These are phyloP conservation scores for Coemansia sp. DNA, from an alignment of 192 early-diverging fungal species.

Conservation along the genomic window DNA sequence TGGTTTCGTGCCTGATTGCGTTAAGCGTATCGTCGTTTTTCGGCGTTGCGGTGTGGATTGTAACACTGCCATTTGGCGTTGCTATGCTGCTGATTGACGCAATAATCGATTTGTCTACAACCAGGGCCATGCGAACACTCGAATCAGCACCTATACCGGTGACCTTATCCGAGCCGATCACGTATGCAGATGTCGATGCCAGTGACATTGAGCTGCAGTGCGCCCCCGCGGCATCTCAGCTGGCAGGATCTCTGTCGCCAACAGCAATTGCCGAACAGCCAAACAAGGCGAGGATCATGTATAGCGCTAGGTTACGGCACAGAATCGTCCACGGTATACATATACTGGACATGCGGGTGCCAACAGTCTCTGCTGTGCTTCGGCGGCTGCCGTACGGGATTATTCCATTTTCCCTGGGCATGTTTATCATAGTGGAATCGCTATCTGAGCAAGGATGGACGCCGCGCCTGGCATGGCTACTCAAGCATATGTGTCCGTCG, in stretches of 20 bases:
- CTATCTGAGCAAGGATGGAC: constrained; percentile 67
- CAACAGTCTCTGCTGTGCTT: constrained; percentile 52
- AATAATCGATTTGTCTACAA: constrained; percentile 49
- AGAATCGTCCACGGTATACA: not conserved
- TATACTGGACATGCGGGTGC: constrained; percentile 19
- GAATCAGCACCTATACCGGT: not conserved
- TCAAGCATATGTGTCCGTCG: constrained; percentile 53
- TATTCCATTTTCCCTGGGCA: constrained; percentile 74
- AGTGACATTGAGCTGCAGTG: no score
- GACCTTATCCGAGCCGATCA: not conserved
- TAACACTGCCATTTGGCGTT: constrained; percentile 74
- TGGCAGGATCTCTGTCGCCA: no score
- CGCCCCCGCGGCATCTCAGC: no score
- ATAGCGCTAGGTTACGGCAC: not conserved
- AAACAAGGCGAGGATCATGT: no score
- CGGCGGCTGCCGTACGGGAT: constrained; percentile 72
- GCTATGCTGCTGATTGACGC: constrained; percentile 60
- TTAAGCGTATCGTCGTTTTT: constrained; percentile 68
- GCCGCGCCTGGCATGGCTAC: constrained; percentile 57
- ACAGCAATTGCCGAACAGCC: no score
- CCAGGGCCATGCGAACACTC: not conserved
- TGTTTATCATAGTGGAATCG: constrained; percentile 82
- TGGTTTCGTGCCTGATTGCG: constrained; percentile 58
- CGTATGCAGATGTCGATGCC: not conserved
- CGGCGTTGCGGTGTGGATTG: constrained; percentile 61